These are phyloP conservation scores for Fraxinus ornus DNA, from an alignment of 305 asterid genomes.

Conservation along the genomic window DNA sequence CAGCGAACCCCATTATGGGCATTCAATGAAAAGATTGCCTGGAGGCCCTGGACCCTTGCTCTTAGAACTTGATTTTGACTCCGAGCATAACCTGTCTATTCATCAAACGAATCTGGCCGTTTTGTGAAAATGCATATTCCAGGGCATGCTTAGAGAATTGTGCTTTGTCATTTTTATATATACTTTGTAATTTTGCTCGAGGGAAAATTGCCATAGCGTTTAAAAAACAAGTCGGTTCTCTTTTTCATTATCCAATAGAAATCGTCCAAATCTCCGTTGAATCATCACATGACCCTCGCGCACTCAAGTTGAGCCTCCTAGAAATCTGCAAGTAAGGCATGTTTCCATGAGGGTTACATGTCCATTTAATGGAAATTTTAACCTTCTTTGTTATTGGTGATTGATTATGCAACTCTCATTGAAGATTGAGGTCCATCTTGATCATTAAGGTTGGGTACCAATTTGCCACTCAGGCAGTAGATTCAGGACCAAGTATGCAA, in stretches of 20 bases:
- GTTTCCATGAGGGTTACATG: background rate
- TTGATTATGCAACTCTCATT: background rate
- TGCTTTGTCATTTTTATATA: background rate
- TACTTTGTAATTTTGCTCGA: background rate
- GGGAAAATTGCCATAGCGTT: background rate
- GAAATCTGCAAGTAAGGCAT: background rate
- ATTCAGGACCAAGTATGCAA: background rate
- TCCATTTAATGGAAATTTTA: background rate
- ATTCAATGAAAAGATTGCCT: background rate
- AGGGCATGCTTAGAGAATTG: background rate
- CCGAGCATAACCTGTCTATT: background rate
- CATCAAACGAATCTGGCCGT: background rate
- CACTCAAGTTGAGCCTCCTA: background rate
- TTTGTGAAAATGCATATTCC: background rate
- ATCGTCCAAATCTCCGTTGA: background rate
- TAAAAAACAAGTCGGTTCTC: background rate
- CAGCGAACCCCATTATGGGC: background rate
- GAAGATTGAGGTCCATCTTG: background rate
- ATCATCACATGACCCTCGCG: background rate
- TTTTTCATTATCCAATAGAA: background rate
- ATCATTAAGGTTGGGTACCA: background rate
- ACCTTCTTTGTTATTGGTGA: background rate
- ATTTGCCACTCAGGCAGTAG: background rate
- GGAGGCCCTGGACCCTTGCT: background rate
- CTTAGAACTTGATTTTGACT: conserved; percentile 19